Conservation (phyloP, 371 early-diverging fungal genomes). For the Entomophthora muscae region DNA sequence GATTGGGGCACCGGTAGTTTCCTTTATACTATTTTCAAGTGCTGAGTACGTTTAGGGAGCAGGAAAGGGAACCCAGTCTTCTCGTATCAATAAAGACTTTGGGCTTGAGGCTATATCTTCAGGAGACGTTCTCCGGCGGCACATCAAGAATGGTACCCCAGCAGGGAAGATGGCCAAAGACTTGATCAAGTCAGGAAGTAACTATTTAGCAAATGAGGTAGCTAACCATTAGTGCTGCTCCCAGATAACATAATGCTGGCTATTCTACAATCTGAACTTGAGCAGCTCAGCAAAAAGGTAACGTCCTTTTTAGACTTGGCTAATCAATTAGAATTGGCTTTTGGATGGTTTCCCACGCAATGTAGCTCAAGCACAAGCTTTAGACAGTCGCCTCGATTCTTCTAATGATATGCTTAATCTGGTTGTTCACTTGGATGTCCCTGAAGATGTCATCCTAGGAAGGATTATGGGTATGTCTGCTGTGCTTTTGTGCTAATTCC, state of each 20-base stretch:
- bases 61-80: constrained; percentile 80
- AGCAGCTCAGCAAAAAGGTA: constrained; percentile 18
- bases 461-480: constrained; percentile 56
- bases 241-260: constrained; percentile 60
- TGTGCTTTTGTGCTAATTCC: constrained; percentile 11
- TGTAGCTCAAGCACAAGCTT: constrained; percentile 58
- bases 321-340: constrained; percentile 41
- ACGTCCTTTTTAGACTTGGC: constrained; percentile 3
- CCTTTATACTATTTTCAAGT: not conserved
- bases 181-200: constrained; percentile 33
- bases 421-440: constrained; percentile 80
- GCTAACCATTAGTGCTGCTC: constrained; percentile 39
- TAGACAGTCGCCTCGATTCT: constrained; percentile 42
- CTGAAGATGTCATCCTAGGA: constrained; percentile 72
- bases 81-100: constrained; percentile 45
- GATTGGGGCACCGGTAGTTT: constrained; percentile 23
- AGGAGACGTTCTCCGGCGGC: constrained; percentile 65
- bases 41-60: constrained; percentile 33
- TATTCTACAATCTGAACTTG: constrained; percentile 51
- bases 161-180: constrained; percentile 44
- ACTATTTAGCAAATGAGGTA: too few species aligned
- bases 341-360: constrained; percentile 97
- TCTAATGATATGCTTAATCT: constrained; percentile 48
- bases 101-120: constrained; percentile 47
- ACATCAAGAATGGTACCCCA: constrained; percentile 45